Base-by-base conservation (phyloP, 2,329 filamentous ascomycete species). In the Colletotrichum sp. region DNA sequence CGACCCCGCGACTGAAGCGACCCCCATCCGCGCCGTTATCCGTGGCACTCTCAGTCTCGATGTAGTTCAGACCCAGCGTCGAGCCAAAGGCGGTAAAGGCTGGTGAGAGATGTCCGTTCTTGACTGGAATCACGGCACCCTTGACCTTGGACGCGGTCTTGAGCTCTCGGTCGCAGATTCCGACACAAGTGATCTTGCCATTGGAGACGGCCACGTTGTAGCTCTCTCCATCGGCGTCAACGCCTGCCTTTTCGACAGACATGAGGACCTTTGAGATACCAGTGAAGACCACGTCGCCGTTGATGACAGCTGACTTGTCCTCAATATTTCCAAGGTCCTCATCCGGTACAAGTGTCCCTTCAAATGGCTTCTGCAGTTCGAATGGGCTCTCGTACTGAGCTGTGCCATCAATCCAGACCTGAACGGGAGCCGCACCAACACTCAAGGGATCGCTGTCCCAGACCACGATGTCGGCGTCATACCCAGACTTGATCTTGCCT, bases 381-480 rank as follows among this genome's bases (percentile, higher is more conserved):
- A 92, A 78, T 0, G 89, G 89, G 4, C 86, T 80, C 43, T 90
- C 84, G 70, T 88, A 90, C 77, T 93, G 91, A 2, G 88, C 84
- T 13, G 83, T 87, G 4, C 90, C 91, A 70, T 92, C 90, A 70
- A 92, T 92, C 88, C 90, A 92, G 3, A 92, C 89, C 80, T 92
- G 90, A 0, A 89, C 84, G 0, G 90, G 90, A 0, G 89, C 82
- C 2, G 90, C 90, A 1, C 90, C 90, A 0, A 91, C 86, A 51
- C 88, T 89, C 3, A 92, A 81, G n/a, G 91, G 90, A 73, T 92
- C 90, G 54, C 87, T 90, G 75, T 92, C 90, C 90, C 90, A 92
- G 11, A 92, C 86, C 6, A 89, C 90, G 29, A 92, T 77, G 73
- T 92, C 90, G 57, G 89, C 90, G 72, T 92, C 90, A 58, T 87